phyloP scores from a whole-genome alignment of 1,284 basidiomycete genomes.

The Naganishia liquefaciens region DNA sequence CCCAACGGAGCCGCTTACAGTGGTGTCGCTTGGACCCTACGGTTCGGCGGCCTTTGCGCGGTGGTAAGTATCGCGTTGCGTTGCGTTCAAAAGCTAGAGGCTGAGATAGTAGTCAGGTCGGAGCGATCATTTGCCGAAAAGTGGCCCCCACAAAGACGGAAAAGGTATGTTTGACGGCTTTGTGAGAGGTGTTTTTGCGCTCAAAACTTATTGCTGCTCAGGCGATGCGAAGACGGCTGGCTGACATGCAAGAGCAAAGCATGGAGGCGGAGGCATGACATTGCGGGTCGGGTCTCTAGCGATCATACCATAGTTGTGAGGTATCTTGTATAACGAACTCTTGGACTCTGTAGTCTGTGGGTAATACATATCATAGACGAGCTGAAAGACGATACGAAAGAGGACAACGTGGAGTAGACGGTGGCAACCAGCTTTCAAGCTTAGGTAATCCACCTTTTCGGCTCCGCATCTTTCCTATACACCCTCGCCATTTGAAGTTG shows the following conservation, averaged over 20 bases:
- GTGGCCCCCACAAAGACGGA: conserved; percentile 85
- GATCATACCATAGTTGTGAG: no score
- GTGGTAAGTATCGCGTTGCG: conserved; percentile 56
- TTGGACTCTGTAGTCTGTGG: no score
- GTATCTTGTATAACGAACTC: no score
- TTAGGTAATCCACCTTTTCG: not conserved
- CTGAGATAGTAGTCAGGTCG: conserved; percentile 52
- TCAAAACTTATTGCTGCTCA: not conserved
- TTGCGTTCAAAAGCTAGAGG: conserved; percentile 23
- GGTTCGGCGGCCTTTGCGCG: conserved; percentile 84
- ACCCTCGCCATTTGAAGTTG: not conserved
- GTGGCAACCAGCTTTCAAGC: not conserved
- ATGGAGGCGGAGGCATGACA: conserved; percentile 17
- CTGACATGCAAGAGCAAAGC: conserved; percentile 67
- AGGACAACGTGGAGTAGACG: no score
- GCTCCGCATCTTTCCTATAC: conserved; percentile 6
- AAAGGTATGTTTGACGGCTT: conserved; percentile 54
- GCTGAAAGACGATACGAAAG: no score
- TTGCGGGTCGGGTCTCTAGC: no score
- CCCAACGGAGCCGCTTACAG: conserved; percentile 63
- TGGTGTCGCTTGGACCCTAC: conserved; percentile 88
- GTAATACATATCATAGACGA: no score
- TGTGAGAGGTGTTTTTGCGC: not conserved
- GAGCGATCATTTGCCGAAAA: conserved; percentile 71
- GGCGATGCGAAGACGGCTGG: conserved; percentile 76